Evolutionary conservation across 225 moss, liverwort and hornwort species (phyloP).

Genomic region (Polytrichum formosum): DNA sequence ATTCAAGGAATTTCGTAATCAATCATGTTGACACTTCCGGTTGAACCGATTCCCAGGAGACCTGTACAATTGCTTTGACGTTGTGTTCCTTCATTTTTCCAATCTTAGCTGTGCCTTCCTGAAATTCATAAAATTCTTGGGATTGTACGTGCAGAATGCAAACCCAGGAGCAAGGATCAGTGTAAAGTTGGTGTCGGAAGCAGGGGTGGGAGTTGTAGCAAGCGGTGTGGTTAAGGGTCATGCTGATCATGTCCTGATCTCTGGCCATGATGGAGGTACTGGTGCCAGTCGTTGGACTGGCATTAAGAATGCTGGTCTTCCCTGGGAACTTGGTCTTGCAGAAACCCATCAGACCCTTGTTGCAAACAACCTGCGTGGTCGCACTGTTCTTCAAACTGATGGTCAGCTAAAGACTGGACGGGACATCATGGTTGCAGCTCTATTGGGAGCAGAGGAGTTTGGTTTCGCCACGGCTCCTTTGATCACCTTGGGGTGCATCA

Average conservation of each 20-base stretch:
- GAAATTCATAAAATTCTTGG: too few species aligned
- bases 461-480: constrained; percentile 77
- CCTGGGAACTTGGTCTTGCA: constrained; percentile 77
- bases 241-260: constrained; percentile 76
- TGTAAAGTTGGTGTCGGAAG: constrained; percentile 80
- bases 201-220: constrained; percentile 72
- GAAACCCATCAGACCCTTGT: constrained; percentile 78
- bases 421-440: constrained; percentile 68
- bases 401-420: constrained; percentile 75
- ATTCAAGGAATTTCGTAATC: neutral
- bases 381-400: constrained; percentile 59
- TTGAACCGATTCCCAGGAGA: too few species aligned
- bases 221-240: constrained; percentile 80
- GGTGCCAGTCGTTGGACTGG: constrained; percentile 80
- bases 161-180: constrained; percentile 77
- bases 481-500: constrained; percentile 76
- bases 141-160: constrained; percentile 39
- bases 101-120: too few species aligned
- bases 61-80: too few species aligned
- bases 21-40: too few species aligned
- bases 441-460: constrained; percentile 72
- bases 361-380: constrained; percentile 63
- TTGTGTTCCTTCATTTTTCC: too few species aligned
- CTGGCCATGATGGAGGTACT: constrained; percentile 79
- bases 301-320: constrained; percentile 73